Base-by-base conservation (phyloP, 2,329 filamentous ascomycete species). In the Fusarium anthophilum region DNA sequence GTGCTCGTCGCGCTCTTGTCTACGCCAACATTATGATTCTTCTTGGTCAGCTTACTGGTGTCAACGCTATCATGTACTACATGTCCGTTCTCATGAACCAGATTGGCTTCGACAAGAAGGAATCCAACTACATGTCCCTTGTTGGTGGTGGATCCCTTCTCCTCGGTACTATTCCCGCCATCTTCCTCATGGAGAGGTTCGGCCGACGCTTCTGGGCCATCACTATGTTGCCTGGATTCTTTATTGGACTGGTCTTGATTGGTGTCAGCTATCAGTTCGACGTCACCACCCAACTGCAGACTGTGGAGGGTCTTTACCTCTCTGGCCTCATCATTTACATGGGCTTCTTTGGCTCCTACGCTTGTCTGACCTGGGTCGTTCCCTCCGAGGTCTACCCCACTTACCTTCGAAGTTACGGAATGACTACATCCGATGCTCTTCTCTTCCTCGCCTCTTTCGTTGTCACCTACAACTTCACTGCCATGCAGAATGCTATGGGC, bases 121-220 rank as follows among this genome's bases (percentile, higher is more conserved):
- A 91, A 56, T 83, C 90, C 22, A 92, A 91, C 67, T 94, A 93
- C 85, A 94, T 94, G 92, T 93, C 91, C 0, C 86, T 93, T 1
- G 91, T 94, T 20, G 92, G 92, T 7, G 91, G 92, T 32, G 91
- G 90, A 8, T 84, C 91, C 0, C 86, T 94, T 2, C 86, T 94
- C 1, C 76, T 94, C 22, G 91, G 91, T 28, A 91, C 91, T 0
- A 91, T 93, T 39, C 91, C 91, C 0, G 91, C 91, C 1, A 89
- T 92, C 63, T 86, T 93, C 79, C 88, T 89, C 72, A 94, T 94
- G 92, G 92, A 94, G 78, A 88, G 86, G 6, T 93, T 91, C 55
- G 92, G 92, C 18, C 90, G 92, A 28, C 90, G 92, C 8, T 93
- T 93, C 86, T 94, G 92, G 92, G 92, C 91, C 38, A 92, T 91